These are phyloP conservation scores for Alternaria consortialis DNA, from an alignment of 2,329 filamentous ascomycete genomes.

Conservation along the genomic window DNA sequence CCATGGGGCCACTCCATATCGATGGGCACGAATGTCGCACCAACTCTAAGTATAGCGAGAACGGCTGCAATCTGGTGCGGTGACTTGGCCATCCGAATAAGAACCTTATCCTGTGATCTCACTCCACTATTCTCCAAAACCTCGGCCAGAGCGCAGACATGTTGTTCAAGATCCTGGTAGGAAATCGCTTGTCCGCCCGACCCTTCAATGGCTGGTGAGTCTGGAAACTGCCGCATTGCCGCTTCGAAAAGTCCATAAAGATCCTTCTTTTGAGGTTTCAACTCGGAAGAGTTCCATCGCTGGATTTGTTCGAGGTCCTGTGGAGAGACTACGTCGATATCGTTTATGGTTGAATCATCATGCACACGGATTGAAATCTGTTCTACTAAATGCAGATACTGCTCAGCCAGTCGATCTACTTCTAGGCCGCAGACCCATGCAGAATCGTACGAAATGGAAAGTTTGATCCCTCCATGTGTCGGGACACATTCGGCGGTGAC, in stretches of 20 bases:
- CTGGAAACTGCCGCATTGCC: slow-evolving; percentile 8
- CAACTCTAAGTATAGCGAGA: slow-evolving; percentile 54
- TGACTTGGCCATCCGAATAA: slow-evolving; percentile 35
- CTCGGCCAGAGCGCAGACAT: slow-evolving; percentile 11
- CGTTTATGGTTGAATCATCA: not conserved
- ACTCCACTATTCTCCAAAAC: slow-evolving; percentile 19
- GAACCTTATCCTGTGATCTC: slow-evolving; percentile 20
- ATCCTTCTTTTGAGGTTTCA: not conserved
- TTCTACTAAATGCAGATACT: not conserved
- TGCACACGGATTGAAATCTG: not conserved
- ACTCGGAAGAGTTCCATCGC: not conserved
- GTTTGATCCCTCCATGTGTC: not conserved
- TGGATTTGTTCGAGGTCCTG: not conserved
- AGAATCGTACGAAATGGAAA: not conserved
- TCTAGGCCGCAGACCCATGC: not conserved
- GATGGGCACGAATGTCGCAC: slow-evolving; percentile 52
- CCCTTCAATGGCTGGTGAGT: slow-evolving; percentile 30
- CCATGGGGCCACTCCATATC: slow-evolving; percentile 39
- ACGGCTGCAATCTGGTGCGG: slow-evolving; percentile 44
- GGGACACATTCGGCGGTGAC: not conserved
- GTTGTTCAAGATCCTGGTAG: not conserved
- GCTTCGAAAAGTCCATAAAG: not conserved
- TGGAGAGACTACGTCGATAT: not conserved
- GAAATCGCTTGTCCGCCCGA: not conserved
- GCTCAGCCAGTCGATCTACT: not conserved